phyloP scores from a whole-genome alignment of 768 basidiomycete species.

The Pulveroboletus sp. region DNA sequence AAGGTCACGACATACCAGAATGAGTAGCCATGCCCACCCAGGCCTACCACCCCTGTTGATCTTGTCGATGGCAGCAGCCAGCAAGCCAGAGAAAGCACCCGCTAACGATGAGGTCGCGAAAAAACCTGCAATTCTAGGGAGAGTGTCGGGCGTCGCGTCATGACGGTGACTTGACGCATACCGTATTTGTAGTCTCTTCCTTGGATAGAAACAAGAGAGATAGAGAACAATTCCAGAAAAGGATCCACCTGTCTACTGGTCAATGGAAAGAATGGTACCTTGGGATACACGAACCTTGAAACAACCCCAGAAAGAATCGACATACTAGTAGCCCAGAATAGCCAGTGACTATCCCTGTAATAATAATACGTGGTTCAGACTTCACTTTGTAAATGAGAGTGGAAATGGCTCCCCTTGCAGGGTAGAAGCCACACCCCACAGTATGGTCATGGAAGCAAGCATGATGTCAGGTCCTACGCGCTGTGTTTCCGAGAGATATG shows the following conservation, averaged over 20 bases:
- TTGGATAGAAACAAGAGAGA: too few species aligned
- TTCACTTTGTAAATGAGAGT: background rate
- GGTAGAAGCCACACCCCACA: slow-evolving; percentile 62
- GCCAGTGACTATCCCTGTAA: slow-evolving; percentile 39
- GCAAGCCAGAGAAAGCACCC: too few species aligned
- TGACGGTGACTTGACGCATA: too few species aligned
- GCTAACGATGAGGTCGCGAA: too few species aligned
- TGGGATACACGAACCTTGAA: slow-evolving; percentile 44
- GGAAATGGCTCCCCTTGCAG: slow-evolving; percentile 43
- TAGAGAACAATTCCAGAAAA: slow-evolving; percentile 38
- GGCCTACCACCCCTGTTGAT: too few species aligned
- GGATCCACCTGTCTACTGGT: slow-evolving; percentile 41
- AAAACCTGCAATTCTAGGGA: too few species aligned
- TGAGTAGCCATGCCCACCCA: too few species aligned
- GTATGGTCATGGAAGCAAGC: slow-evolving; percentile 54
- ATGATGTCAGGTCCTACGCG: slow-evolving; percentile 48
- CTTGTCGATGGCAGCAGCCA: too few species aligned
- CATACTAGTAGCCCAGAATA: slow-evolving; percentile 53
- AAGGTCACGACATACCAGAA: too few species aligned
- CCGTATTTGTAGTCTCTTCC: too few species aligned
- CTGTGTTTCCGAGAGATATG: slow-evolving; percentile 12
- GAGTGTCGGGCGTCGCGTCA: too few species aligned
- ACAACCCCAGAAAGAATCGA: slow-evolving; percentile 48
- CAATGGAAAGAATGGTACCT: background rate
- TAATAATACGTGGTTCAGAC: background rate